phyloP scores from a whole-genome alignment of 1,139 yeast species.

The Arxiozyma slooffiae region DNA sequence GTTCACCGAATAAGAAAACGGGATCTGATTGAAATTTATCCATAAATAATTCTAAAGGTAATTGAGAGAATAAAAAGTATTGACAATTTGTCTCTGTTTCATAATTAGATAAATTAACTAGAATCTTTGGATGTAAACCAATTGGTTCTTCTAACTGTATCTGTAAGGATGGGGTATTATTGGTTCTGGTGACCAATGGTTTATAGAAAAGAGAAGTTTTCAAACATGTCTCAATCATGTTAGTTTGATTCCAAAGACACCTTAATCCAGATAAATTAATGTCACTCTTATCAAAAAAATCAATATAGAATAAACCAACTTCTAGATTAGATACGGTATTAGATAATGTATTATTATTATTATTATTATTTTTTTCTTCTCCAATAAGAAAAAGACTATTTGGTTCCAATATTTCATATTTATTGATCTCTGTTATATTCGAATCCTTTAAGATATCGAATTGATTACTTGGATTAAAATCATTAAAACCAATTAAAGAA shows the following conservation, averaged over 20 bases:
- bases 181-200: slow-evolving; percentile 12
- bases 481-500: slow-evolving; percentile 10
- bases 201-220: slow-evolving; percentile 24
- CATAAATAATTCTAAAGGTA: slow-evolving; percentile 30
- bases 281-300: slow-evolving; percentile 17
- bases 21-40: slow-evolving; percentile 34
- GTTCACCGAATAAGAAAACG: slow-evolving; percentile 30
- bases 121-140: slow-evolving; percentile 39
- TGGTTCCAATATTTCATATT: slow-evolving; percentile 9
- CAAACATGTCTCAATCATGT: slow-evolving; percentile 18
- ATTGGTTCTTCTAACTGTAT: slow-evolving; percentile 31
- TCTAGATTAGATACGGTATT: slow-evolving; percentile 12
- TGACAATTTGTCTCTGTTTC: slow-evolving; percentile 24
- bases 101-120: slow-evolving; percentile 14
- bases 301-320: slow-evolving; percentile 24
- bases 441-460: slow-evolving; percentile 17
- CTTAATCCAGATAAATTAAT: slow-evolving; percentile 24
- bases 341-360: not conserved
- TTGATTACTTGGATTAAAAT: slow-evolving; percentile 8
- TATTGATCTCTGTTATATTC: slow-evolving; percentile 12
- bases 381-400: slow-evolving; percentile 3
- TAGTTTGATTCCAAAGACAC: slow-evolving; percentile 19
- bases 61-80: slow-evolving; percentile 23
- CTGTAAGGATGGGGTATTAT: slow-evolving; percentile 5
- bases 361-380: not conserved